phyloP scores from a whole-genome alignment of 2,329 filamentous ascomycete species.

The Alternaria consortialis region DNA sequence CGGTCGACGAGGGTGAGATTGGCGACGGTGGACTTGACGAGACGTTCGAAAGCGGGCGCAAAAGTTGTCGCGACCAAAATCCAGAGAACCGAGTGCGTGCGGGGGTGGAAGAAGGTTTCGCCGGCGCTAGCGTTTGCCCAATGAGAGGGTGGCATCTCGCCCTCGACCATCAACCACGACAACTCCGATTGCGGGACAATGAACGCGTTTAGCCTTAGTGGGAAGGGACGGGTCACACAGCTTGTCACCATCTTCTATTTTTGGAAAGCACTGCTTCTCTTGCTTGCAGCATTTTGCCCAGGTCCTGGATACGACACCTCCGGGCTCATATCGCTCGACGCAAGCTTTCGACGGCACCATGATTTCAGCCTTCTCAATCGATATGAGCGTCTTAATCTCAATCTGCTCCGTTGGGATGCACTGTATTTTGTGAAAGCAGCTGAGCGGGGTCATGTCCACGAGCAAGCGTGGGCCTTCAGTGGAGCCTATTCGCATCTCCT shows the following conservation, averaged over 20 bases:
- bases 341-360: conserved; percentile 28
- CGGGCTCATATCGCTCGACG: conserved; percentile 61
- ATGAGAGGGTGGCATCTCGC: conserved; percentile 17
- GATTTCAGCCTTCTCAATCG: conserved; percentile 26
- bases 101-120: conserved; percentile 14
- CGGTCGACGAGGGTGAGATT: conserved; percentile 46
- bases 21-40: conserved; percentile 32
- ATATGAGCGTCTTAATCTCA: conserved; percentile 57
- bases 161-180: conserved; percentile 8
- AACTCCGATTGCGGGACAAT: not conserved
- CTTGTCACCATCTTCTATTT: conserved; percentile 58
- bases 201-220: not conserved
- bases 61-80: conserved; percentile 29
- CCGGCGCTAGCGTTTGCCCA: conserved; percentile 28
- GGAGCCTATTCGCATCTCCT: conserved; percentile 62
- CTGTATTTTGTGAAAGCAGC: conserved; percentile 76
- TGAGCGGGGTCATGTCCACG: conserved; percentile 71
- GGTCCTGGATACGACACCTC: conserved; percentile 82
- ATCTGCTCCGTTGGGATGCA: conserved; percentile 80
- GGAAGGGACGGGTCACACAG: conserved; percentile 8
- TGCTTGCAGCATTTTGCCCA: conserved; percentile 66
- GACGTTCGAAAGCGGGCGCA: conserved; percentile 22
- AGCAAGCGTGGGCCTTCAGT: conserved; percentile 89
- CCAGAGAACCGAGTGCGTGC: conserved; percentile 29
- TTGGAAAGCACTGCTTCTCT: conserved; percentile 75